Conservation (phyloP, 257 asterid genomes). For the Nicotiana knightiana region DNA sequence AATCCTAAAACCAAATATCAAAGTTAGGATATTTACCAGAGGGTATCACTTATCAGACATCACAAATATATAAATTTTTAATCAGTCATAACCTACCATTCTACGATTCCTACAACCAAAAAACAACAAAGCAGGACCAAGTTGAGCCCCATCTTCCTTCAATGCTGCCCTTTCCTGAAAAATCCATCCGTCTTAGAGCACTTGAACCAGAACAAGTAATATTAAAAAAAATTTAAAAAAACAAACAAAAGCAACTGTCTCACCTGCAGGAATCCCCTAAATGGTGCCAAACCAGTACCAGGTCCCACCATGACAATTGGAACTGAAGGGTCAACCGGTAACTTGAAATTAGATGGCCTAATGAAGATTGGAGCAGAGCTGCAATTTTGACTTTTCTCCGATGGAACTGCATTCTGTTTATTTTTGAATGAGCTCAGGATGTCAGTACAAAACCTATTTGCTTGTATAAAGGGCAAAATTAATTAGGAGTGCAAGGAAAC, state of each 20-base stretch:
- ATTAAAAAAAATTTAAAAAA: background rate
- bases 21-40: slow-evolving; percentile 7
- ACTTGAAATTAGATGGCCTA: slow-evolving; percentile 65
- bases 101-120: slow-evolving; percentile 75
- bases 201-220: slow-evolving; percentile 1
- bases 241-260: background rate
- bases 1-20: slow-evolving; percentile 40
- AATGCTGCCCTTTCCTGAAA: slow-evolving; percentile 62
- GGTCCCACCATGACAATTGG: slow-evolving; percentile 80
- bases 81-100: slow-evolving; percentile 32
- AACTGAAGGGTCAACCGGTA: slow-evolving; percentile 56
- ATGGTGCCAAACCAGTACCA: slow-evolving; percentile 85
- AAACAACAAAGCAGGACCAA: slow-evolving; percentile 63
- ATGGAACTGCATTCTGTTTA: slow-evolving; percentile 55
- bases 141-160: slow-evolving; percentile 52
- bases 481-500: background rate
- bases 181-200: slow-evolving; percentile 4
- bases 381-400: slow-evolving; percentile 40
- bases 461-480: background rate
- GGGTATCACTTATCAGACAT: background rate
- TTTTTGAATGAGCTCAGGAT: slow-evolving; percentile 7
- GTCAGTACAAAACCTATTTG: background rate
- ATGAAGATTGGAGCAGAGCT: slow-evolving; percentile 66
- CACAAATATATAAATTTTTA: background rate
- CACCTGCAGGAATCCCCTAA: slow-evolving; percentile 77